A percentile compares a stretch with the other conserved stretches of the same genome.
Evolutionary conservation across 2,329 filamentous ascomycete species (phyloP).

Genomic region (Colletotrichum sp.): DNA sequence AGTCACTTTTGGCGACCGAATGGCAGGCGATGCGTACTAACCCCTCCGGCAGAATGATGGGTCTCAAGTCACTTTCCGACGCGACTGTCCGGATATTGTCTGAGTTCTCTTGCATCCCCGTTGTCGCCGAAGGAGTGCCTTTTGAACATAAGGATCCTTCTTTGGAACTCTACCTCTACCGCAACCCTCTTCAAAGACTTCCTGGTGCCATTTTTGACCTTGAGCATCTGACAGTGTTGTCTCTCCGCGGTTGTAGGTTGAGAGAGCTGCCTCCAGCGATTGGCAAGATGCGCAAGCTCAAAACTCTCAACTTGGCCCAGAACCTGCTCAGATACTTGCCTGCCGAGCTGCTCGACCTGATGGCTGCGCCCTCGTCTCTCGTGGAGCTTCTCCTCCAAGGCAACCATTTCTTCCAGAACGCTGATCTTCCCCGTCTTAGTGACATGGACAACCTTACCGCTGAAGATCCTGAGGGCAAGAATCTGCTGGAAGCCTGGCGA

Average conservation of each 20-base stretch:
- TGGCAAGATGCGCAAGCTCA: slow-evolving; percentile 60
- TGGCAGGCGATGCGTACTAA: neutral
- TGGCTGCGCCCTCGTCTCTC: slow-evolving; percentile 51
- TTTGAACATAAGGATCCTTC: slow-evolving; percentile 64
- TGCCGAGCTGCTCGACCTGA: slow-evolving; percentile 63
- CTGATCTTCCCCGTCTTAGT: neutral
- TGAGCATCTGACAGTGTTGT: slow-evolving; percentile 66
- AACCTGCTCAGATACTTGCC: slow-evolving; percentile 68
- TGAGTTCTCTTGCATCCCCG: slow-evolving; percentile 58
- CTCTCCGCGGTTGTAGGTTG: slow-evolving; percentile 68
- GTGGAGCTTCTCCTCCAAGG: slow-evolving; percentile 61
- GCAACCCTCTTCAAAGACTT: slow-evolving; percentile 61
- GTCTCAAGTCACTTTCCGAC: slow-evolving; percentile 59
- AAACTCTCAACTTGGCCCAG: slow-evolving; percentile 68
- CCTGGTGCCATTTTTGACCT: slow-evolving; percentile 68
- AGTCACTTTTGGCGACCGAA: slow-evolving; percentile 28
- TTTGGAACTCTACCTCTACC: slow-evolving; percentile 65
- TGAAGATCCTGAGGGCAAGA: slow-evolving; percentile 14
- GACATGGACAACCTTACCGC: slow-evolving; percentile 23
- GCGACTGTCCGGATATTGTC: slow-evolving; percentile 61
- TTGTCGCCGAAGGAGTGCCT: slow-evolving; percentile 59
- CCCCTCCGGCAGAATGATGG: slow-evolving; percentile 38
- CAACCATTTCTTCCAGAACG: slow-evolving; percentile 61
- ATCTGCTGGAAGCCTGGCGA: neutral
- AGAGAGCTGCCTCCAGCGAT: slow-evolving; percentile 66